Evolutionary conservation across 1,284 basidiomycete genomes (phyloP), one percentile per base, ranked within the genome.

Genomic region (Ustilago tritici): DNA sequence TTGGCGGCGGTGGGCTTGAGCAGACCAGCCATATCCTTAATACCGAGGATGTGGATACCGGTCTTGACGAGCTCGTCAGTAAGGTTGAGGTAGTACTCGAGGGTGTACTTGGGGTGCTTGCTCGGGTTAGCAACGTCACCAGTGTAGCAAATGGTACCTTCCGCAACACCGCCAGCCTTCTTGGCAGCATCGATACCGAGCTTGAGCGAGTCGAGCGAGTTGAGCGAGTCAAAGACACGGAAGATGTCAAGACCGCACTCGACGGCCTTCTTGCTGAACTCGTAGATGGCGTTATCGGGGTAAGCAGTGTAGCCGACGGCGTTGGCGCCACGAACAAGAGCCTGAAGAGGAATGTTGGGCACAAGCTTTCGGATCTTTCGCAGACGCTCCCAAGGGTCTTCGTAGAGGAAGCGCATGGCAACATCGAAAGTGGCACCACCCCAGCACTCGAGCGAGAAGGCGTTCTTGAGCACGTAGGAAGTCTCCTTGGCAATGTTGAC

Each of bases 21-120:
- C 59, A 99, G 88, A 87, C 97, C 97, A 75, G 97, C 97, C 97
- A 99, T 99, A 86, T 99, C 97, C 89, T 99, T 99, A 88, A 99
- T 94, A 87, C 95, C 94, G 70, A 99, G 91, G 63, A 99, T 92
- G 88, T 99, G 97, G 83, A 99, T 95, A 56, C 97, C 97, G 86
- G 97, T 95, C 64, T 91, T 89, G 75, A 99, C 95, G 62, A 99
- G 92, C 88, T 98, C 90, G 81, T 95, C 92, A 74, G 97, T 91
- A 86, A 99, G 95, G 89, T 97, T 92, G 81, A 99, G 90, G 88
- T 99, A 99, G 89, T 99, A 99, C 86, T 98, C 89, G 61, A 99
- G 90, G 32, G 96, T 98, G 89, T 99, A 99, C 89, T 99, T 99
- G 81, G 90, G 95, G 74, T 85, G 84, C 89, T 95, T 95, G 88